Evolutionary conservation across 768 basidiomycete genomes (phyloP), one percentile per base, ranked within the genome.

Genomic region (Tubosaeta brunneosetosa): DNA sequence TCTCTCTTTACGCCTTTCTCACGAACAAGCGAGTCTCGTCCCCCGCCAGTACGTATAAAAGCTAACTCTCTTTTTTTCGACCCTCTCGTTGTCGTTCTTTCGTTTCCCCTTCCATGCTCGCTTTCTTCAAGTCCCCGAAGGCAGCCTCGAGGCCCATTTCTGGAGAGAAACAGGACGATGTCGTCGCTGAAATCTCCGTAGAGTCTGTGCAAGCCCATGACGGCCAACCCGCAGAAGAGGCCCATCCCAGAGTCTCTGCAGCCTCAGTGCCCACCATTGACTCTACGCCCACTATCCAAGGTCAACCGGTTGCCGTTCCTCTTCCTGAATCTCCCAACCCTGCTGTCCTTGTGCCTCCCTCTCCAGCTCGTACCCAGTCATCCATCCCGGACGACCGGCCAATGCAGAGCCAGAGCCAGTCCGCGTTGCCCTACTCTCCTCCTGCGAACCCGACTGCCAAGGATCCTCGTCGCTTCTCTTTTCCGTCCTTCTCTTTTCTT

Each of bases 401-500:
- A 11, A 50, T 58, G 55, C 66, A 66, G 34, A 63, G 55, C 17
- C 61, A 58, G 50, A 67, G 64, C 51, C 67, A 69, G 55, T 63
- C 67, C 44, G 59, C 57, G 6, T 36, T 63, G 38, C 63, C 64
- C 2, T 65, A 67, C 17, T 68, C 60, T 34, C 41, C 42, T 4
- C 55, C 45, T 1, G 31, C 1, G 32, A 55, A 43, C 51, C 40
- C 55, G 25, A 32, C 57, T 22, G 53, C 44, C 41, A 70, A 60
- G 57, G 70, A 67, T 33, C 50, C 60, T 31, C 71, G 73, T 48
- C 78, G 78, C 40, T 74, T 83, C 54, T 81, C 77, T 32, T 74
- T 83, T 47, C 78, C 75, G 14, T 74, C 72, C 12, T 64, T 74
- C 41, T 52, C 73, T 33, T 74, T 80, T 58, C 67, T 76, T 60